Evolutionary conservation across 2,329 filamentous ascomycete species (phyloP).

Genomic region (Didymellaceae sp.): DNA sequence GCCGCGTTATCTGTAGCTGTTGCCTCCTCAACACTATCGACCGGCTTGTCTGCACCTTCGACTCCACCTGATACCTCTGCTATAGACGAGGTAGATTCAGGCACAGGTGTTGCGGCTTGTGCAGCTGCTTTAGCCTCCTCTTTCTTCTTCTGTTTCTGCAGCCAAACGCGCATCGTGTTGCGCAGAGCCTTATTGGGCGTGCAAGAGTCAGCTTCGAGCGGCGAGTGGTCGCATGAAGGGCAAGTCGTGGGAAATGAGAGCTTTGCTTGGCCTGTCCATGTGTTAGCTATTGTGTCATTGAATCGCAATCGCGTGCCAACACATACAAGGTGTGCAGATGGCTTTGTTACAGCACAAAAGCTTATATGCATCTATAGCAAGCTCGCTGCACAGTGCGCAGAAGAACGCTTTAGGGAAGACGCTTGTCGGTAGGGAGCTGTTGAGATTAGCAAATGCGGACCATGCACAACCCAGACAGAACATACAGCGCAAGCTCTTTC

Average conservation of each 20-base stretch:
- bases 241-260: conserved; percentile 77
- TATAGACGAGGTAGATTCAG: conserved; percentile 27
- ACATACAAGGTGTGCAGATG: conserved; percentile 87
- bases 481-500: conserved; percentile 43
- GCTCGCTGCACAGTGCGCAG: conserved; percentile 90
- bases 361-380: conserved; percentile 89
- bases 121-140: conserved; percentile 44
- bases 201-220: conserved; percentile 84
- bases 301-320: background rate
- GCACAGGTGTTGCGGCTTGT: conserved; percentile 37
- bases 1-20: conserved; percentile 18
- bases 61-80: conserved; percentile 29
- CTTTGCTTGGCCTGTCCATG: conserved; percentile 37
- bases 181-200: conserved; percentile 89
- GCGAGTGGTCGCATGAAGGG: conserved; percentile 91
- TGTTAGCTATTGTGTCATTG: background rate
- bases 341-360: conserved; percentile 94
- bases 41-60: conserved; percentile 34
- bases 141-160: conserved; percentile 83
- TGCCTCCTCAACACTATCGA: conserved; percentile 40
- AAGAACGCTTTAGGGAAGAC: conserved; percentile 96
- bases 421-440: conserved; percentile 76
- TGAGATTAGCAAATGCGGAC: conserved; percentile 23
- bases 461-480: background rate
- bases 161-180: conserved; percentile 88